A percentile compares a stretch with the other conserved stretches of the same genome.
phyloP scores from a whole-genome alignment of 148 eudicot genomes.

The Arctostaphylos glauca region DNA sequence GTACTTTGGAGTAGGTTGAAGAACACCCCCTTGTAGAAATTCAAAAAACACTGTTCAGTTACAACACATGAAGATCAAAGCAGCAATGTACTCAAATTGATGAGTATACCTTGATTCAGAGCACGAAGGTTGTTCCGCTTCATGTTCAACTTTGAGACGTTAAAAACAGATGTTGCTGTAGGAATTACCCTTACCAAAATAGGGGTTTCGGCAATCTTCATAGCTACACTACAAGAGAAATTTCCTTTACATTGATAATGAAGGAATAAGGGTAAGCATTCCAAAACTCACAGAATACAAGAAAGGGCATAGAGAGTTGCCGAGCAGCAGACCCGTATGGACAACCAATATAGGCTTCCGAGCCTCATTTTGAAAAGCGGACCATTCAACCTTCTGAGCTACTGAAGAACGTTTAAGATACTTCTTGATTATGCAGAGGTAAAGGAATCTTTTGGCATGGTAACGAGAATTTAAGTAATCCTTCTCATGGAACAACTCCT shows the following conservation, averaged over 20 bases:
- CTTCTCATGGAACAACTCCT: slow-evolving; percentile 94
- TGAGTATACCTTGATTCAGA: slow-evolving; percentile 55
- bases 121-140: slow-evolving; percentile 71
- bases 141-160: slow-evolving; percentile 53
- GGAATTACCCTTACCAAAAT: slow-evolving; percentile 69
- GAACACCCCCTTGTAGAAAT: slow-evolving; percentile 33
- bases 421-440: slow-evolving; percentile 77
- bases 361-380: slow-evolving; percentile 76
- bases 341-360: slow-evolving; percentile 80
- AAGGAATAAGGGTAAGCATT: background rate
- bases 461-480: slow-evolving; percentile 87
- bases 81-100: background rate
- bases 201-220: slow-evolving; percentile 34
- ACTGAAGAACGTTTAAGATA: slow-evolving; percentile 53
- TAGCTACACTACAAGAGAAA: slow-evolving; percentile 34
- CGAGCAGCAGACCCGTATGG: slow-evolving; percentile 57
- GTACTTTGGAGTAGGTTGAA: slow-evolving; percentile 74
- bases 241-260: slow-evolving; percentile 7
- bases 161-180: slow-evolving; percentile 57
- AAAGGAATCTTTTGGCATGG: slow-evolving; percentile 94
- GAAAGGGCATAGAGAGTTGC: background rate
- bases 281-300: background rate
- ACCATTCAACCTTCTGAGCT: slow-evolving; percentile 60
- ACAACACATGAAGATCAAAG: slow-evolving; percentile 5
- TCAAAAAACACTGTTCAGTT: slow-evolving; percentile 4